Evolutionary conservation across 257 asterid species (phyloP).

Genomic region (Solanum sitiens): DNA sequence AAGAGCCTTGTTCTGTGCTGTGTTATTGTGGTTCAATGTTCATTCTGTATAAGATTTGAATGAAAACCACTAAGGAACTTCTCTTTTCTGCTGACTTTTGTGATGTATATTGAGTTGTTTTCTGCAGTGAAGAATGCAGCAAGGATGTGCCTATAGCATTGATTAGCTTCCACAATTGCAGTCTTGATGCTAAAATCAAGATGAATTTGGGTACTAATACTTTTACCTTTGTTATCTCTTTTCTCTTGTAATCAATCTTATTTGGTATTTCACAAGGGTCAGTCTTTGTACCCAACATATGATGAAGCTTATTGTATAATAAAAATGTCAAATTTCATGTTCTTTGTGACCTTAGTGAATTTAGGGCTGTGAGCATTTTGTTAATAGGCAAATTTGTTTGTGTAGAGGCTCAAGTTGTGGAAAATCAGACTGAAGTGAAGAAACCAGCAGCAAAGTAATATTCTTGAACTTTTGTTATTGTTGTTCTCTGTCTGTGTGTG

Average conservation of each 20-base stretch:
- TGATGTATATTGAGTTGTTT: background rate
- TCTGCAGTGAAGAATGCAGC: slow-evolving; percentile 54
- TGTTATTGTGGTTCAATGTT: background rate
- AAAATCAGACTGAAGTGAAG: slow-evolving; percentile 39
- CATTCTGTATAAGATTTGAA: background rate
- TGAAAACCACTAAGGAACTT: background rate
- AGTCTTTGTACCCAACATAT: background rate
- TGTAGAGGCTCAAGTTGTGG: slow-evolving; percentile 55
- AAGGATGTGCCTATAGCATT: slow-evolving; percentile 73
- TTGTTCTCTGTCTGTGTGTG: background rate
- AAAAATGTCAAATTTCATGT: background rate
- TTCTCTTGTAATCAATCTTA: background rate
- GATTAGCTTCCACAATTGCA: slow-evolving; percentile 69
- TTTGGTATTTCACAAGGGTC: background rate
- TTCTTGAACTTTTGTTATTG: background rate
- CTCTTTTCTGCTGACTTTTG: background rate
- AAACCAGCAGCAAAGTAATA: slow-evolving; percentile 42
- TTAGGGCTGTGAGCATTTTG: background rate
- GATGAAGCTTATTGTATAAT: background rate
- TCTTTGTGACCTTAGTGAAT: background rate
- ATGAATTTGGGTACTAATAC: slow-evolving; percentile 53
- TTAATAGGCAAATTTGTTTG: background rate
- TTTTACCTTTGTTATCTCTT: background rate
- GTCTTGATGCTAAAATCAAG: slow-evolving; percentile 72
- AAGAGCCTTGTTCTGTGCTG: background rate